Evolutionary conservation across 805 yeast species (phyloP).

Genomic region (Kodamaea laetipori): DNA sequence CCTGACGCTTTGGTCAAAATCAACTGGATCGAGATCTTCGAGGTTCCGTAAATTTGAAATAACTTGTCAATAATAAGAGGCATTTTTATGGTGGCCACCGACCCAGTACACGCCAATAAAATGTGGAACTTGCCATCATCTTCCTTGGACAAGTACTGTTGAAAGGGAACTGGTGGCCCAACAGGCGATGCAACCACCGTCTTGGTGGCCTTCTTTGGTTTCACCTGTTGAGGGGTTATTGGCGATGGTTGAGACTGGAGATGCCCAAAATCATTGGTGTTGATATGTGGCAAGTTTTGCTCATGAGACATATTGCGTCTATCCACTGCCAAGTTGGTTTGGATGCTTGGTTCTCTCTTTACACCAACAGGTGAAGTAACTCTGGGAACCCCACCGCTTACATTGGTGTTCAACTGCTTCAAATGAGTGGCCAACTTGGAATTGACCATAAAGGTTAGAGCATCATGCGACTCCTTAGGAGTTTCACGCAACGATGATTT

Average conservation of each 20-base stretch:
- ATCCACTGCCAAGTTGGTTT: constrained; percentile 5
- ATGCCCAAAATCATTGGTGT: background rate
- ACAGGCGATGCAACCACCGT: constrained; percentile 57
- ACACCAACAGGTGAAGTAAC: constrained; percentile 4
- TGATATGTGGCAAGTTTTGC: background rate
- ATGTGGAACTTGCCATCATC: constrained; percentile 89
- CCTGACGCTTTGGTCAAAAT: constrained; percentile 85
- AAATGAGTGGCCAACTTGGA: constrained; percentile 12
- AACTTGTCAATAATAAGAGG: constrained; percentile 87
- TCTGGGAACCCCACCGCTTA: background rate
- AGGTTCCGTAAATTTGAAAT: constrained; percentile 71
- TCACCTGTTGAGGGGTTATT: constrained; percentile 5
- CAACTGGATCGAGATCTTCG: constrained; percentile 75
- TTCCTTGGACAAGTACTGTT: constrained; percentile 65
- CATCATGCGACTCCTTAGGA: constrained; percentile 12
- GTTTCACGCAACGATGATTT: constrained; percentile 16
- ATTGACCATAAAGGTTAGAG: constrained; percentile 14
- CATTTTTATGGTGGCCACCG: constrained; percentile 94
- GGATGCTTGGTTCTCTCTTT: background rate
- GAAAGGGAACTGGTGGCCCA: constrained; percentile 73
- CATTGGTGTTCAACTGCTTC: constrained; percentile 10
- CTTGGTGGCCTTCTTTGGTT: constrained; percentile 44
- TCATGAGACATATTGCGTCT: constrained; percentile 7
- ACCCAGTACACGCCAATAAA: constrained; percentile 90
- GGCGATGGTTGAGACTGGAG: constrained; percentile 5